These are phyloP conservation scores for Cutaneotrichosporon dermatis DNA, from an alignment of 1,284 basidiomycete species.

Conservation along the genomic window DNA sequence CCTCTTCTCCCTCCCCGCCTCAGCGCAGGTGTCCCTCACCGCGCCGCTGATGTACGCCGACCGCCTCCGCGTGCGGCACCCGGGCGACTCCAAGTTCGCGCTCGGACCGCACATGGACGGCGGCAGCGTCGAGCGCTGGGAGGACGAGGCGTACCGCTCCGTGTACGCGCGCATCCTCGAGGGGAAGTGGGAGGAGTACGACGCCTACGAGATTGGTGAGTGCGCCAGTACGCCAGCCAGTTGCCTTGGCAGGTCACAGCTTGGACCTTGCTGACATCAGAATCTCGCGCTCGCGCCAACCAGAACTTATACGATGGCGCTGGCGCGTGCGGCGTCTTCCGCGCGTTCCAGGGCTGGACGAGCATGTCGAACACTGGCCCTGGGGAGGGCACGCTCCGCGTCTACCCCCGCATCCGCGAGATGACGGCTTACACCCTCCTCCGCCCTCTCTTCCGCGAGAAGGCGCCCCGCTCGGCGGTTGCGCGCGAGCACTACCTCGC, in stretches of 20 bases:
- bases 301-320: conserved; percentile 45
- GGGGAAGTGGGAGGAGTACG: conserved; percentile 57
- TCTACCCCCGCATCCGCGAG: conserved; percentile 69
- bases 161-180: conserved; percentile 59
- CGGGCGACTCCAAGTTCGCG: conserved; percentile 66
- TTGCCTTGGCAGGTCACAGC: too few species aligned
- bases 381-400: conserved; percentile 66
- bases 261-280: conserved; percentile 3
- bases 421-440: conserved; percentile 72
- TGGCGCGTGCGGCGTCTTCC: conserved; percentile 61
- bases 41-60: conserved; percentile 71
- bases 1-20: conserved; percentile 57
- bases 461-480: conserved; percentile 17
- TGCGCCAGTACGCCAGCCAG: background rate
- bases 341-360: conserved; percentile 70
- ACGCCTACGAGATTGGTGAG: conserved; percentile 39
- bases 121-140: conserved; percentile 72
- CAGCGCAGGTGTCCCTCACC: conserved; percentile 53
- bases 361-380: conserved; percentile 59
- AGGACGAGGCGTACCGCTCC: conserved; percentile 60
- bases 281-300: conserved; percentile 30
- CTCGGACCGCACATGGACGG: conserved; percentile 73
- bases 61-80: conserved; percentile 65
- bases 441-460: conserved; percentile 64
- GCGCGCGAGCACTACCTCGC: conserved; percentile 48